These are phyloP conservation scores for Xenoacremonium recifei DNA, from an alignment of 2,329 filamentous ascomycete genomes.

Conservation along the genomic window DNA sequence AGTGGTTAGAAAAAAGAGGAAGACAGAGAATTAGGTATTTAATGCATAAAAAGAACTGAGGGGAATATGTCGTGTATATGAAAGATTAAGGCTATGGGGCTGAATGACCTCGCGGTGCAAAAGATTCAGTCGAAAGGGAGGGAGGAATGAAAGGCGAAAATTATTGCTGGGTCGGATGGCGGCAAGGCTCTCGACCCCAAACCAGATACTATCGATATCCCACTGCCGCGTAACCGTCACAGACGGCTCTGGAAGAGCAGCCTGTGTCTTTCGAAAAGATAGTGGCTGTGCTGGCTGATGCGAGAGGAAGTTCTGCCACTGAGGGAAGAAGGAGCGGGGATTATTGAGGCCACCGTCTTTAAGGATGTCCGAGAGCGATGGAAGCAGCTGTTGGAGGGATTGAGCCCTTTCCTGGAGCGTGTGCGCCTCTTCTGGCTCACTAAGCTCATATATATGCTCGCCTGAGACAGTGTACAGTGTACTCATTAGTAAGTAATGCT, in stretches of 20 bases:
- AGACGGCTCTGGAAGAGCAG: neutral
- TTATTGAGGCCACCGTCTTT: neutral
- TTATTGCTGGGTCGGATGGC: neutral
- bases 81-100: conserved; percentile 2
- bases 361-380: neutral
- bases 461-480: neutral
- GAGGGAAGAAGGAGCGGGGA: conserved; percentile 2
- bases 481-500: neutral
- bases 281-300: conserved; percentile 3
- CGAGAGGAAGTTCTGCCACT: conserved; percentile 6
- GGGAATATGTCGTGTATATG: neutral
- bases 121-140: neutral
- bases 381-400: neutral
- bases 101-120: neutral
- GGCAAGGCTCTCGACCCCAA: conserved; percentile 1
- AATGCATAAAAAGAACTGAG: neutral
- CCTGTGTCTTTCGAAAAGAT: conserved; percentile 7
- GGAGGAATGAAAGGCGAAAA: conserved; percentile 2
- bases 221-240: conserved; percentile 4
- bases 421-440: neutral
- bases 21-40: conserved; percentile 2
- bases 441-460: neutral
- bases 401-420: conserved; percentile 1
- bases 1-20: conserved; percentile 5
- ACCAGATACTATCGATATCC: conserved; percentile 10